Evolutionary conservation across 495 filamentous ascomycete species (phyloP).

Genomic region (Trichocladium uniseriatum): DNA sequence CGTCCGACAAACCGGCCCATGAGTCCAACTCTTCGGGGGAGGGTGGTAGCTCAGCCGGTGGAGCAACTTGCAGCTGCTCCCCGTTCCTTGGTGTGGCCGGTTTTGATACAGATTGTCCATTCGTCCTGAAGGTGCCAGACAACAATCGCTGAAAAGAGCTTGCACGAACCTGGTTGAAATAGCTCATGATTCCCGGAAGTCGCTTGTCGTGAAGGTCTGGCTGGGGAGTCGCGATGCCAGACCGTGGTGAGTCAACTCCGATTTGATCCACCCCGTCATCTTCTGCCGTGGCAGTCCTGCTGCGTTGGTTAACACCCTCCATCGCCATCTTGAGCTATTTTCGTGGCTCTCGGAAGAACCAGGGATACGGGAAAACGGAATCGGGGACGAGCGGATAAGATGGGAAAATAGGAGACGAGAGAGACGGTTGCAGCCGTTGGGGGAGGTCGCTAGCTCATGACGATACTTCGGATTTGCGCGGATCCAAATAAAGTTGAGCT

Average conservation of each 20-base stretch:
- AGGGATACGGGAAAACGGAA: slow-evolving; percentile 9
- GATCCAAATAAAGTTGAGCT: no score
- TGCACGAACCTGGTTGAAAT: slow-evolving; percentile 95
- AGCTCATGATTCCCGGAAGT: slow-evolving; percentile 82
- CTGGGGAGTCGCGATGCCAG: slow-evolving; percentile 76
- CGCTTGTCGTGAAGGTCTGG: slow-evolving; percentile 86
- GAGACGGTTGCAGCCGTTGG: slow-evolving; percentile 16
- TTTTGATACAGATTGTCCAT: slow-evolving; percentile 30
- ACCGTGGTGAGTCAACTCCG: slow-evolving; percentile 72
- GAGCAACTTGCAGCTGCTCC: slow-evolving; percentile 24
- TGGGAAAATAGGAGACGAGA: slow-evolving; percentile 15
- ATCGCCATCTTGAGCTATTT: slow-evolving; percentile 24
- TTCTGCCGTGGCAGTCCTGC: slow-evolving; percentile 44
- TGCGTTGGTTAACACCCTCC: slow-evolving; percentile 36
- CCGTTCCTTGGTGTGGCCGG: slow-evolving; percentile 27
- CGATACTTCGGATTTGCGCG: slow-evolving; percentile 18
- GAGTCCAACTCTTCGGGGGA: slow-evolving; percentile 16
- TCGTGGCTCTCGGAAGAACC: slow-evolving; percentile 8
- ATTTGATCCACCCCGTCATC: slow-evolving; percentile 70
- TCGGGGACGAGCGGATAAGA: slow-evolving; percentile 5
- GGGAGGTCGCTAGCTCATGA: slow-evolving; percentile 28
- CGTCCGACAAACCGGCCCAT: slow-evolving; percentile 23
- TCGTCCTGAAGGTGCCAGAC: slow-evolving; percentile 28
- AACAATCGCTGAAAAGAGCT: slow-evolving; percentile 37
- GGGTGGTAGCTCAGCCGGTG: slow-evolving; percentile 18